phyloP scores from a whole-genome alignment of 2,329 filamentous ascomycete genomes.

The Colletotrichum destructivum region DNA sequence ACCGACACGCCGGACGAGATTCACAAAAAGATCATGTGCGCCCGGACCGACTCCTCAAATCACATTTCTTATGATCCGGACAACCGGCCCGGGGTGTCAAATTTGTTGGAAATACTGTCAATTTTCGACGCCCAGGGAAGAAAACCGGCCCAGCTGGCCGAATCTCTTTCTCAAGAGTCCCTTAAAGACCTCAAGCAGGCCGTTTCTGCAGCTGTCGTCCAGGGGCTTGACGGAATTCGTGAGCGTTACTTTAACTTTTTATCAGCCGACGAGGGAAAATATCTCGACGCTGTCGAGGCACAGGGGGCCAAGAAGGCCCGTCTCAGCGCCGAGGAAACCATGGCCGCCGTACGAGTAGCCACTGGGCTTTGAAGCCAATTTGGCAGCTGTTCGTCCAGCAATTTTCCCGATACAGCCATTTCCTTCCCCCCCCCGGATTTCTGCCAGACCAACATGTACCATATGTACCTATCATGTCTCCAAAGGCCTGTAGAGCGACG shows the following conservation, averaged over 20 bases:
- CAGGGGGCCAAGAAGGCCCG: conserved; percentile 74
- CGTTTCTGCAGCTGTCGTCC: conserved; percentile 71
- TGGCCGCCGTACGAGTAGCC: conserved; percentile 66
- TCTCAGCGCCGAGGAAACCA: conserved; percentile 71
- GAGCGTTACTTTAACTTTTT: conserved; percentile 70
- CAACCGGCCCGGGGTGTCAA: conserved; percentile 85
- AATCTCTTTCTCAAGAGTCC: conserved; percentile 54
- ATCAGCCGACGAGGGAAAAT: conserved; percentile 60
- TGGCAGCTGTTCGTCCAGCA: too few relatives aligned
- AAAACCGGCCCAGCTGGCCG: conserved; percentile 58
- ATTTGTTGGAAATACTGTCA: conserved; percentile 85
- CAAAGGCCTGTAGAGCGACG: neutral
- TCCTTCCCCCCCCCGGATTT: neutral
- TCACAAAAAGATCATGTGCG: conserved; percentile 76
- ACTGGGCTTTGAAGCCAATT: conserved; percentile 60
- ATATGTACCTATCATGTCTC: conserved; percentile 5
- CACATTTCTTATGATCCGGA: conserved; percentile 80
- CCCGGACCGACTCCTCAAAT: conserved; percentile 81
- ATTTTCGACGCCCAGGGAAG: conserved; percentile 70
- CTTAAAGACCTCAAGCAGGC: conserved; percentile 62
- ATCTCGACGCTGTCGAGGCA: conserved; percentile 70
- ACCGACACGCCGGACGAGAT: conserved; percentile 80
- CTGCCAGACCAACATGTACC: neutral
- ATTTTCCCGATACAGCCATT: neutral
- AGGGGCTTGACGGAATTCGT: conserved; percentile 68